phyloP scores from a whole-genome alignment of 495 filamentous ascomycete genomes.

The Tuber aestivum region DNA sequence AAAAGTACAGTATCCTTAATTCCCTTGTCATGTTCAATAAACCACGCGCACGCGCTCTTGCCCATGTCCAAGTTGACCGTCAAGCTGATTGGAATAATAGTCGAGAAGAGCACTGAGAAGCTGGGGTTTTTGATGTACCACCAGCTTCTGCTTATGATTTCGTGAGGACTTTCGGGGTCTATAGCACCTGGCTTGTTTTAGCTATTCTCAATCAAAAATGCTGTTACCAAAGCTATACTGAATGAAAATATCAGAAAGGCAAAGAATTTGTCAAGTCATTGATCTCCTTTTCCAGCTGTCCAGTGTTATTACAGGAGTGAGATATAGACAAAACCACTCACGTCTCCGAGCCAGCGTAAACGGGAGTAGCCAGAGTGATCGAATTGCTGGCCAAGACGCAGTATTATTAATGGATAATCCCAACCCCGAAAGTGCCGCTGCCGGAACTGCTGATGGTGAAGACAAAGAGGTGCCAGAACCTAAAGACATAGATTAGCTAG shows the following conservation, averaged over 20 bases:
- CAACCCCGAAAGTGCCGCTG: conserved; percentile 50
- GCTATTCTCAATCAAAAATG: conserved; percentile 67
- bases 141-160: conserved; percentile 47
- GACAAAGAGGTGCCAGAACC: conserved; percentile 16
- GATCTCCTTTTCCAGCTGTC: conserved; percentile 90
- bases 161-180: conserved; percentile 44
- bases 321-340: conserved; percentile 91
- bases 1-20: conserved; percentile 90
- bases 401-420: conserved; percentile 94
- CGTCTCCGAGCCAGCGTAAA: conserved; percentile 93
- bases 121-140: conserved; percentile 94
- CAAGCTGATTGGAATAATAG: conserved; percentile 94
- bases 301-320: conserved; percentile 82
- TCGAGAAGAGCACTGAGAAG: conserved; percentile 96
- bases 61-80: conserved; percentile 96
- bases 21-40: conserved; percentile 84
- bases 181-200: conserved; percentile 48
- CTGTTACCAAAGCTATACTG: conserved; percentile 82
- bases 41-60: conserved; percentile 90
- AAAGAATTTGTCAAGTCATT: conserved; percentile 97
- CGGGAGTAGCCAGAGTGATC: conserved; percentile 74
- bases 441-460: conserved; percentile 8
- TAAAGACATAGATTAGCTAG: no score
- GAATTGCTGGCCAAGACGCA: conserved; percentile 91
- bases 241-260: conserved; percentile 76